Conservation (phyloP, 352 stramenopile species). For the Stephanocyclus meneghinianus region DNA sequence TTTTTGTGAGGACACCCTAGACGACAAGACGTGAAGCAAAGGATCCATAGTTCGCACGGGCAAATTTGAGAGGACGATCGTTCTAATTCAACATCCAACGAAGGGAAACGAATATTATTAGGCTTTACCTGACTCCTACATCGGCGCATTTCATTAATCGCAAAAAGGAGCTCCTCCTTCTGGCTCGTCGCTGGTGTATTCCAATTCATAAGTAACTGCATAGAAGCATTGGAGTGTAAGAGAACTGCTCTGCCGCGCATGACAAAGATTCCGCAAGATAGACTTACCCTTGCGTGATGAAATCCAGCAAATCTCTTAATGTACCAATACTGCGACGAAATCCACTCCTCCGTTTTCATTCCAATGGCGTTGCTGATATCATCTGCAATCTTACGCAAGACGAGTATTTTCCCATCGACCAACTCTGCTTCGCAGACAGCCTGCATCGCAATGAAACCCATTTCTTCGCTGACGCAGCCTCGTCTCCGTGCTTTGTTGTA, state of each 20-base stretch:
- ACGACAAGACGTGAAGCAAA: neutral
- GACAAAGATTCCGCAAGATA: neutral
- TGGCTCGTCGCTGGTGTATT: slow-evolving; percentile 59
- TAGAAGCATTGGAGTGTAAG: slow-evolving; percentile 2
- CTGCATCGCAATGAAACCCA: slow-evolving; percentile 64
- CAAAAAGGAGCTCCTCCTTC: slow-evolving; percentile 64
- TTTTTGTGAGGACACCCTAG: slow-evolving; percentile 47
- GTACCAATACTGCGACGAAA: slow-evolving; percentile 63
- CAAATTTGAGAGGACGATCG: neutral
- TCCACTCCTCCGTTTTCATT: slow-evolving; percentile 53
- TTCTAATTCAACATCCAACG: neutral
- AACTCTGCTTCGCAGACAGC: slow-evolving; percentile 50
- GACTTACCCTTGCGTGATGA: slow-evolving; percentile 56
- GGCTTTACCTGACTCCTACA: slow-evolving; percentile 5
- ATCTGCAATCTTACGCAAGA: slow-evolving; percentile 60
- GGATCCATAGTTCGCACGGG: neutral
- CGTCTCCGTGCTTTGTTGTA: slow-evolving; percentile 54
- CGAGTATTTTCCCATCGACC: slow-evolving; percentile 52
- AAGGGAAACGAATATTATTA: neutral
- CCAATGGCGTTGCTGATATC: slow-evolving; percentile 54
- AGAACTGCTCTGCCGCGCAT: neutral
- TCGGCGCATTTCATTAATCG: slow-evolving; percentile 60
- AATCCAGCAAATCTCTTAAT: slow-evolving; percentile 64
- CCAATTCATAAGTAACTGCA: slow-evolving; percentile 71
- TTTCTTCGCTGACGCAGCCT: slow-evolving; percentile 65